Evolutionary conservation across 306 rosid species (phyloP).

Genomic region (Fagus sylvatica): DNA sequence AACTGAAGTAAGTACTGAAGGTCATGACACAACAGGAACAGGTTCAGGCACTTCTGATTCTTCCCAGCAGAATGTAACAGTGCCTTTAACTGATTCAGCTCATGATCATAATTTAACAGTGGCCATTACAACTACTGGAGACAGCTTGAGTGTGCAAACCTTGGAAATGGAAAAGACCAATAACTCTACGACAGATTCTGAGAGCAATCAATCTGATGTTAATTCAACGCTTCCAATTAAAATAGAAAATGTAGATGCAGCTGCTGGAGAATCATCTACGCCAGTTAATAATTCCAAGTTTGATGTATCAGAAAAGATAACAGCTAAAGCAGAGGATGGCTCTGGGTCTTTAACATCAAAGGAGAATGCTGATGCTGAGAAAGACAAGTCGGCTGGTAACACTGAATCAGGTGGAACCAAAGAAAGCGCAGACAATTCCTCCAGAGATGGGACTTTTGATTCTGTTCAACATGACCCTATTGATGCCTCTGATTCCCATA

Average conservation of each 20-base stretch:
- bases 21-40: slow-evolving; percentile 12
- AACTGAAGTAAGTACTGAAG: slow-evolving; percentile 20
- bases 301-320: slow-evolving; percentile 32
- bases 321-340: slow-evolving; percentile 37
- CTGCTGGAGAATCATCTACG: slow-evolving; percentile 35
- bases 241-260: slow-evolving; percentile 40
- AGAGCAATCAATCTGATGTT: slow-evolving; percentile 33
- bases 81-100: slow-evolving; percentile 8
- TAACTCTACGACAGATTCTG: slow-evolving; percentile 23
- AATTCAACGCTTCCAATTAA: slow-evolving; percentile 25
- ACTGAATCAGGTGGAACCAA: slow-evolving; percentile 31
- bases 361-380: slow-evolving; percentile 40
- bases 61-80: slow-evolving; percentile 37
- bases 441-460: slow-evolving; percentile 35
- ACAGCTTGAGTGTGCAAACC: slow-evolving; percentile 21
- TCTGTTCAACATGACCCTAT: slow-evolving; percentile 57
- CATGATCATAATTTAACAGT: slow-evolving; percentile 24
- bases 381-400: slow-evolving; percentile 39
- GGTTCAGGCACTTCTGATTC: slow-evolving; percentile 26
- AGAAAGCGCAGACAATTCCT: slow-evolving; percentile 35
- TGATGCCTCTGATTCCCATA: slow-evolving; percentile 60
- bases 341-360: slow-evolving; percentile 22
- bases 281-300: slow-evolving; percentile 19
- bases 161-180: slow-evolving; percentile 34
- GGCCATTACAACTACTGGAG: slow-evolving; percentile 33